Evolutionary conservation across 2,329 filamentous ascomycete species (phyloP).

Genomic region (Beauveria sp.): DNA sequence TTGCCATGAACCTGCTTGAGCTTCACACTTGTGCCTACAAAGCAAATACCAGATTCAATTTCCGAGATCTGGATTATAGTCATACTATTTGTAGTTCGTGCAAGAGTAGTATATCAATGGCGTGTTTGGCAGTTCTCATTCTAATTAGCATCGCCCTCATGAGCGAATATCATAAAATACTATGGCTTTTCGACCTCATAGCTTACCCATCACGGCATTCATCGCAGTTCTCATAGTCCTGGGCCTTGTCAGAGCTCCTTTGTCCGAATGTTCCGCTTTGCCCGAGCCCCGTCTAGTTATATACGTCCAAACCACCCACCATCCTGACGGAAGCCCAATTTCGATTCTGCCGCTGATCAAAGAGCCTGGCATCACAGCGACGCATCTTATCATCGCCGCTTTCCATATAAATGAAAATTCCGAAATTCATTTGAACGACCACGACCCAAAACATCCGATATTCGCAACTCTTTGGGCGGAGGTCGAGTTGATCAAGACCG

Average conservation of each 20-base stretch:
- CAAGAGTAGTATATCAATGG: too few relatives aligned
- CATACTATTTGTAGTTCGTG: too few relatives aligned
- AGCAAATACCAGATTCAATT: too few relatives aligned
- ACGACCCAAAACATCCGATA: slow-evolving; percentile 52
- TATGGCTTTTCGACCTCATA: background rate
- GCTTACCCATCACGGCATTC: background rate
- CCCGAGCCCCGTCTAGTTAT: slow-evolving; percentile 33
- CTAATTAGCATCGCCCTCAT: background rate
- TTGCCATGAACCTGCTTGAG: too few relatives aligned
- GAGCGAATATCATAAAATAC: background rate
- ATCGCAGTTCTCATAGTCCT: background rate
- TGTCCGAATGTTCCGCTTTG: background rate
- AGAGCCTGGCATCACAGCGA: slow-evolving; percentile 39
- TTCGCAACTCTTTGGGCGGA: slow-evolving; percentile 72
- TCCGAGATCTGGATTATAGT: too few relatives aligned
- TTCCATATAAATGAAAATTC: slow-evolving; percentile 67
- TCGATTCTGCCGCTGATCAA: slow-evolving; percentile 41
- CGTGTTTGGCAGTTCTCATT: too few relatives aligned
- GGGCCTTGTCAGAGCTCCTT: background rate
- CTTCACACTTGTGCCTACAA: too few relatives aligned
- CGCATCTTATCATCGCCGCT: slow-evolving; percentile 75
- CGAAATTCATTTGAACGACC: slow-evolving; percentile 67
- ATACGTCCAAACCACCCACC: slow-evolving; percentile 44
- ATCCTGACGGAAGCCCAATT: slow-evolving; percentile 31
- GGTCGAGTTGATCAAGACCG: slow-evolving; percentile 56